Base-by-base conservation (phyloP, 2,329 filamentous ascomycete species). In the Colletotrichum tropicale region DNA sequence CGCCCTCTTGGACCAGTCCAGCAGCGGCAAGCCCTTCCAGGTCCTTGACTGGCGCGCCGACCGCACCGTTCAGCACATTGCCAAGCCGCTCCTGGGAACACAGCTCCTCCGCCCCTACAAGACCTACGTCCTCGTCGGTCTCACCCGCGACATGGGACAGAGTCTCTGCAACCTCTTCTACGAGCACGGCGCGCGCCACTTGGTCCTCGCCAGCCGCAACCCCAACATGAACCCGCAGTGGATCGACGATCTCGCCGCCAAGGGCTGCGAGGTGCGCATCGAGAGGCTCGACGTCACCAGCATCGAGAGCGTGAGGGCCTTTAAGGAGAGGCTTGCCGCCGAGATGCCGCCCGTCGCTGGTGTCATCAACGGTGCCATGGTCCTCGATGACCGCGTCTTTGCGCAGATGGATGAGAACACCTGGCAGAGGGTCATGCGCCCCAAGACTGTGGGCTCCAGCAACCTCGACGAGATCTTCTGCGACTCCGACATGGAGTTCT, bases 21-120 rank as follows among this genome's bases (percentile, higher is more conserved):
- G 18, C 60, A 3, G 32, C 66, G 2, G 61, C 69, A 7, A 55
- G 60, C 77, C 79, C 0, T 85, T 86, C 76, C 79, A 80, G 16
- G 67, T 87, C 5, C 70, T 88, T 12, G 82, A 87, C 79, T 88
- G 87, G 87, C 81, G 80, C 52, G 79, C 80, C 2, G 80, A 86
- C 26, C 80, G 85, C 2, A 77, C 75, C 1, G 77, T 83, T 1
- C 28, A 77, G 1, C 72, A 81, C 30, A 71, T 78, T 0, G 76
- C 83, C 18, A 78, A 80, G 52, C 80, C 83, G 3, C 68, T 80
- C 2, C 72, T 77, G 6, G 78, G 77, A 18, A 74, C 78, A 0
- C 62, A 78, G 1, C 75, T 84, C 9, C 78, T 88, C 56, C 80
- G 77, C 5, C 77, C 80, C 0, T 66, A 81, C 70, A 82, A 79